These are phyloP conservation scores for Ceriops tagal DNA, from an alignment of 345 rosid species.

Conservation along the genomic window DNA sequence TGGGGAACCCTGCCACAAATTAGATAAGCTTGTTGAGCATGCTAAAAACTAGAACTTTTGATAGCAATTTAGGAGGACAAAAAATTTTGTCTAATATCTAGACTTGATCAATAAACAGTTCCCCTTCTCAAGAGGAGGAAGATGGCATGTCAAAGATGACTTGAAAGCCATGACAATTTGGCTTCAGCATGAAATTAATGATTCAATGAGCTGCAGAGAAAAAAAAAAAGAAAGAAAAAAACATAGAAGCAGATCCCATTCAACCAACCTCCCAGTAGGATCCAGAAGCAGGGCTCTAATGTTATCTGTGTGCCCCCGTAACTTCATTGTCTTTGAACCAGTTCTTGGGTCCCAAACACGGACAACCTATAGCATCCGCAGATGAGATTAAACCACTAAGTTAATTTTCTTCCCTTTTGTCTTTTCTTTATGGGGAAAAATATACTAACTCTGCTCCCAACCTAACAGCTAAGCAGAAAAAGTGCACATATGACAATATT, in stretches of 20 bases:
- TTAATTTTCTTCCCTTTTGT: not conserved
- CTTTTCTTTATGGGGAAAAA: not conserved
- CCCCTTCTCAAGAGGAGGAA: too few relatives aligned
- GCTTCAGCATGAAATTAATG: not conserved
- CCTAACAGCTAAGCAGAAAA: not conserved
- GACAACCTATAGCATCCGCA: constrained; percentile 57
- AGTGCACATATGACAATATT: not conserved
- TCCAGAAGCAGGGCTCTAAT: constrained; percentile 89
- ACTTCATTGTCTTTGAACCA: constrained; percentile 93
- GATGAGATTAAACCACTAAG: not conserved
- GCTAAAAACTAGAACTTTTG: too few relatives aligned
- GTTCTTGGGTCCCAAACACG: constrained; percentile 99
- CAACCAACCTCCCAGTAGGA: constrained; percentile 82
- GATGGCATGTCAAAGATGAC: too few relatives aligned
- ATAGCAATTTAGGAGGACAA: too few relatives aligned
- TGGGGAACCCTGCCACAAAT: too few relatives aligned
- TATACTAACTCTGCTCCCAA: not conserved
- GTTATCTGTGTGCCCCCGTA: constrained; percentile 95
- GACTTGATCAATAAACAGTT: too few relatives aligned
- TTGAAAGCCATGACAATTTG: not conserved
- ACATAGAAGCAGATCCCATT: not conserved
- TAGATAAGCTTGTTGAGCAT: too few relatives aligned
- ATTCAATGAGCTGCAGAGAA: not conserved
- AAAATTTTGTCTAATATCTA: too few relatives aligned
- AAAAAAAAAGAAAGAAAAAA: not conserved